Percentiles rank a stretch among this genome's conserved stretches.
These are phyloP conservation scores for Cladophialophora chaetospira DNA, from an alignment of 2,329 filamentous ascomycete species.

Conservation along the genomic window DNA sequence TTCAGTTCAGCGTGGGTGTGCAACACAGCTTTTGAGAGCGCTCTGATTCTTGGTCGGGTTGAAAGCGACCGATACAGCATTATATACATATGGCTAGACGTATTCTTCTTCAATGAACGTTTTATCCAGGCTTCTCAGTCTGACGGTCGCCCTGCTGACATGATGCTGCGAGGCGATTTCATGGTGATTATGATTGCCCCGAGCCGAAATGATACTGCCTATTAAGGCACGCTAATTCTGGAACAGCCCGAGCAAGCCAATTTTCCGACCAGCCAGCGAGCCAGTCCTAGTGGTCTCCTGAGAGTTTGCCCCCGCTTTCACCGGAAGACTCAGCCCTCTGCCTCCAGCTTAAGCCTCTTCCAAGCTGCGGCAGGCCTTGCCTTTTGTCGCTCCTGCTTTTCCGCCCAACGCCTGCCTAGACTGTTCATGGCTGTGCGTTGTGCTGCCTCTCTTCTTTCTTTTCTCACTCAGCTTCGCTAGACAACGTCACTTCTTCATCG, in stretches of 20 bases:
- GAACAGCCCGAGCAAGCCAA: too few relatives aligned
- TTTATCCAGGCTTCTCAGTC: too few relatives aligned
- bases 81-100: too few relatives aligned
- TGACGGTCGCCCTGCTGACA: background rate
- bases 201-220: background rate
- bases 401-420: background rate
- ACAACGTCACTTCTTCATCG: conserved; percentile 1
- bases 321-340: background rate
- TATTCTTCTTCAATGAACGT: too few relatives aligned
- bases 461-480: background rate
- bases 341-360: background rate
- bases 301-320: background rate
- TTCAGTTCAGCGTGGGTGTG: background rate
- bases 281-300: background rate
- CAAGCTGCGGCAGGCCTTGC: background rate
- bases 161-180: conserved; percentile 2
- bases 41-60: too few relatives aligned
- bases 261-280: background rate
- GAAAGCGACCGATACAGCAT: too few relatives aligned
- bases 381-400: background rate
- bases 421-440: background rate
- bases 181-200: background rate
- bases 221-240: background rate
- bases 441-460: conserved; percentile 2
- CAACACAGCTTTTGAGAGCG: background rate